Conservation (phyloP, 2,329 filamentous ascomycete species). For the Diaporthe ilicicola region DNA sequence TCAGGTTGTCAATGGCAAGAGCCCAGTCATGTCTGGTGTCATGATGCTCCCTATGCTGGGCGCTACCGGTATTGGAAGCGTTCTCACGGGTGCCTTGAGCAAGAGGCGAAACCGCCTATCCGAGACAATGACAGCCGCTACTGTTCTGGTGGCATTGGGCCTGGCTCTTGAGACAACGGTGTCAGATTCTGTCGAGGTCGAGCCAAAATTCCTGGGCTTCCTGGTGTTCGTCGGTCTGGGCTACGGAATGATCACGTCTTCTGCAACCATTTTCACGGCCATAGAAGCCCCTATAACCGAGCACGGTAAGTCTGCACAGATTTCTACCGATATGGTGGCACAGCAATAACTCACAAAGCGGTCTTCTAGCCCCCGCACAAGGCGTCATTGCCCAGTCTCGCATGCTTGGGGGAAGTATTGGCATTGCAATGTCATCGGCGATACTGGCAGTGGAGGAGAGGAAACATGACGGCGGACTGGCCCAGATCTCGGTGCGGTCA, state of each 20-base stretch:
- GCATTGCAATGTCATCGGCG: constrained; percentile 61
- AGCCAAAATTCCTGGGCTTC: constrained; percentile 58
- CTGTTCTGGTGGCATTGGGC: constrained; percentile 54
- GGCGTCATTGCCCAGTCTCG: constrained; percentile 61
- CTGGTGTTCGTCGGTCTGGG: constrained; percentile 61
- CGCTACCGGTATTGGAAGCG: constrained; percentile 55
- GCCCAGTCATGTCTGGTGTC: constrained; percentile 55
- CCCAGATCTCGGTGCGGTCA: constrained; percentile 33
- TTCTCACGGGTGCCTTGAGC: constrained; percentile 53
- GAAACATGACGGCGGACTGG: constrained; percentile 39
- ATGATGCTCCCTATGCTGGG: constrained; percentile 63
- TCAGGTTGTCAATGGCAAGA: constrained; percentile 59
- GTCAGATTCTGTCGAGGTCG: constrained; percentile 44
- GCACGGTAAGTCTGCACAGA: constrained; percentile 50
- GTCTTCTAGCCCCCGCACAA: constrained; percentile 55
- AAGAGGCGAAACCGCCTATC: constrained; percentile 49
- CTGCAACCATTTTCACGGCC: constrained; percentile 55
- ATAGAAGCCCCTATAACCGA: constrained; percentile 53
- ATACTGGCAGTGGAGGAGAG: constrained; percentile 49
- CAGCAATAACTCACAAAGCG: constrained; percentile 31
- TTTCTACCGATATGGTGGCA: background rate
- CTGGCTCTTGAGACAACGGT: constrained; percentile 56
- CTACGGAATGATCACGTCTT: constrained; percentile 58
- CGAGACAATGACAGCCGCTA: constrained; percentile 53
- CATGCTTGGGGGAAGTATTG: constrained; percentile 62